Evolutionary conservation across 1,139 yeast species (phyloP).

Genomic region (Saccharomyces hybrid): DNA sequence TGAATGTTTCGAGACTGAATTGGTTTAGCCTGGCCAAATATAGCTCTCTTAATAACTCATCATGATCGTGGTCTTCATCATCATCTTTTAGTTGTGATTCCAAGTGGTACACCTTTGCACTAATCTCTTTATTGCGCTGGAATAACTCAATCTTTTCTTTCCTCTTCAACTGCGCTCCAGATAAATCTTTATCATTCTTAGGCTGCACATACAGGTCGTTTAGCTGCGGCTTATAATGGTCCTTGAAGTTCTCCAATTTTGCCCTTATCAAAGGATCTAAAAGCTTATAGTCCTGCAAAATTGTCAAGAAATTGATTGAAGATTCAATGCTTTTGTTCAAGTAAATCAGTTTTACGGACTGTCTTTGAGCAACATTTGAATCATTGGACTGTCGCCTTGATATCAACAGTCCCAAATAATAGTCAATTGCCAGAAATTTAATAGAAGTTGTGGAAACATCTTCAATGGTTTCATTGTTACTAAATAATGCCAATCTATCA

Average conservation of each 20-base stretch:
- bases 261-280: slow-evolving; percentile 37
- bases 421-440: slow-evolving; percentile 48
- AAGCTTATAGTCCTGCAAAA: slow-evolving; percentile 38
- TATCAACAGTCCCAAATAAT: slow-evolving; percentile 39
- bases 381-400: slow-evolving; percentile 27
- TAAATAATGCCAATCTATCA: slow-evolving; percentile 41
- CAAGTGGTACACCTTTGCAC: slow-evolving; percentile 36
- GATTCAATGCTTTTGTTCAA: slow-evolving; percentile 39
- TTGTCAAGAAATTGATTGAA: slow-evolving; percentile 41
- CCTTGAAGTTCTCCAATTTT: slow-evolving; percentile 38
- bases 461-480: slow-evolving; percentile 51
- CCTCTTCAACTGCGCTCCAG: slow-evolving; percentile 50
- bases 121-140: slow-evolving; percentile 52
- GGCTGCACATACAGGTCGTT: slow-evolving; percentile 32
- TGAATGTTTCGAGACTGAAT: slow-evolving; percentile 47
- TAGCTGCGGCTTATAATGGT: slow-evolving; percentile 38
- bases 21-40: slow-evolving; percentile 50
- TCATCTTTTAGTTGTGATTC: slow-evolving; percentile 29
- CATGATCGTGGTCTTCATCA: slow-evolving; percentile 38
- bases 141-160: slow-evolving; percentile 67
- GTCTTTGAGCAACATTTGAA: slow-evolving; percentile 8
- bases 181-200: slow-evolving; percentile 16
- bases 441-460: slow-evolving; percentile 52
- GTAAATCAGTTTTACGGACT: slow-evolving; percentile 35
- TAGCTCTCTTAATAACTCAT: slow-evolving; percentile 50